phyloP scores from a whole-genome alignment of 768 basidiomycete species.

The Suillus hirtellus region DNA sequence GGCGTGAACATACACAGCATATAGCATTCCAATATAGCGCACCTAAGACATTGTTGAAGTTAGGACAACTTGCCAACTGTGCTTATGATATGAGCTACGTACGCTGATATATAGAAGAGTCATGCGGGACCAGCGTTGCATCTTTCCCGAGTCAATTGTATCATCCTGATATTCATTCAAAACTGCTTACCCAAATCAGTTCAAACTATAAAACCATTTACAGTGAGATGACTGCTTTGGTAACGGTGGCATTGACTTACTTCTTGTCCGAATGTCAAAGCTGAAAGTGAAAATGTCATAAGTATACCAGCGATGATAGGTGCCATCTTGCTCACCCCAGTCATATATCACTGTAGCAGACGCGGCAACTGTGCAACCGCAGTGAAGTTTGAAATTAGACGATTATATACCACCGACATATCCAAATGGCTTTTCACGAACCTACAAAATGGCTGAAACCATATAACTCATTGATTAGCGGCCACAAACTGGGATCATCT shows the following conservation, averaged over 20 bases:
- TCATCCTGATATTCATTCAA: not conserved
- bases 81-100: not conserved
- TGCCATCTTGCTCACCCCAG: not conserved
- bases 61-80: not conserved
- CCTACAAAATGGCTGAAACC: not conserved
- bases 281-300: not conserved
- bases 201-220: not conserved
- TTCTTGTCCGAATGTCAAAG: not conserved
- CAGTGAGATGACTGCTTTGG: not conserved
- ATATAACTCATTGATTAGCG: not conserved
- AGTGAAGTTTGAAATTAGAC: no score
- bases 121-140: not conserved
- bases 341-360: not conserved
- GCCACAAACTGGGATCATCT: not conserved
- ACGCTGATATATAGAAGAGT: conserved; percentile 1
- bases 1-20: not conserved
- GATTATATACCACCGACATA: not conserved
- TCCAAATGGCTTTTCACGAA: not conserved
- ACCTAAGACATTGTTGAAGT: not conserved
- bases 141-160: not conserved
- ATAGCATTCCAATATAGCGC: not conserved
- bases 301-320: not conserved
- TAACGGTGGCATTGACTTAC: not conserved
- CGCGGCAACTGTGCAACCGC: not conserved
- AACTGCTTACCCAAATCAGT: conserved; percentile 1